phyloP scores from a whole-genome alignment of 768 basidiomycete genomes.

The Termitomyces sp. region DNA sequence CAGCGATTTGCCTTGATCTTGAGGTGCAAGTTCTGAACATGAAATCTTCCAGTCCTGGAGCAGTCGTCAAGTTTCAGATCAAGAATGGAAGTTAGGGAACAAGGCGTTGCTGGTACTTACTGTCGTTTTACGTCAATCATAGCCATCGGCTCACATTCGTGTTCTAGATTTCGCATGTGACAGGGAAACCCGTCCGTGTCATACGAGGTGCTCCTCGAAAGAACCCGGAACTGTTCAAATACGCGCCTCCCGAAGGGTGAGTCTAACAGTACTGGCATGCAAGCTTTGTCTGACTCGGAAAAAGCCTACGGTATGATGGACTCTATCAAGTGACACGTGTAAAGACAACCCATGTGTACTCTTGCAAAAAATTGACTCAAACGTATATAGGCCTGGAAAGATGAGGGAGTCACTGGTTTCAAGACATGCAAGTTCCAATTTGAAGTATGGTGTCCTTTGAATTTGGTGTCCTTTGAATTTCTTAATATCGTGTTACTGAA shows the following conservation, averaged over 20 bases:
- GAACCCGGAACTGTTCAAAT: constrained; percentile 2
- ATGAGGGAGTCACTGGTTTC: constrained; percentile 16
- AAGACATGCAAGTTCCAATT: constrained; percentile 19
- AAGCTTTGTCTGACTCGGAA: not conserved
- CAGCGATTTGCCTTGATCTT: not conserved
- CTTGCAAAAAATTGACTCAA: not conserved
- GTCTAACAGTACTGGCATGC: not conserved
- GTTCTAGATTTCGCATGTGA: constrained; percentile 23
- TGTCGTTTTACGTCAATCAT: not conserved
- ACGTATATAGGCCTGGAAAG: constrained; percentile 12
- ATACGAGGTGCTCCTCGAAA: constrained; percentile 23
- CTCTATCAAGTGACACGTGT: constrained; percentile 19
- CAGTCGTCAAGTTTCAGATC: constrained; percentile 28
- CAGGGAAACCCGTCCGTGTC: constrained; percentile 29
- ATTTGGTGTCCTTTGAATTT: no score
- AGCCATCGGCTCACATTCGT: not conserved
- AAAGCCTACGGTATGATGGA: constrained; percentile 22
- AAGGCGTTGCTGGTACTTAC: constrained; percentile 15
- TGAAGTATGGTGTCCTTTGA: constrained; percentile 10
- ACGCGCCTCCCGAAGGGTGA: constrained; percentile 20
- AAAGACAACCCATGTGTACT: not conserved
- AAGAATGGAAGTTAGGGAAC: constrained; percentile 18
- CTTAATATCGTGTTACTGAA: not conserved
- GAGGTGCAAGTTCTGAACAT: not conserved
- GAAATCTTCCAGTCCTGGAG: constrained; percentile 16